A percentile compares a stretch with the other conserved stretches of the same genome.
Conservation (phyloP, 345 rosid genomes). For the Pelargonium nanum region DNA sequence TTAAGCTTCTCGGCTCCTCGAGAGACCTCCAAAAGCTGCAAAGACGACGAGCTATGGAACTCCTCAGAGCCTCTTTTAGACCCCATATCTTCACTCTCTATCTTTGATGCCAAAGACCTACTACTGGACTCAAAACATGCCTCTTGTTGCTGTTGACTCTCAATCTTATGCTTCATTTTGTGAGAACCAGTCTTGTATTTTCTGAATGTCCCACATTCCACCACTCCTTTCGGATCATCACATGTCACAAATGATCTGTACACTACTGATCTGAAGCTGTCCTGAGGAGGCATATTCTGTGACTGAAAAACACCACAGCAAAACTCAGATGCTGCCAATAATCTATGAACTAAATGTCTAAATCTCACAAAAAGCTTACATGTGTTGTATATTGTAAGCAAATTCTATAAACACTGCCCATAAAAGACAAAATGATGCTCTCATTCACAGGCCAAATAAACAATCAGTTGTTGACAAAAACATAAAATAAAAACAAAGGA, state of each 20-base stretch:
- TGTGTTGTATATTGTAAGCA: background rate
- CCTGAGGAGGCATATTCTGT: constrained; percentile 65
- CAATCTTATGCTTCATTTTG: constrained; percentile 33
- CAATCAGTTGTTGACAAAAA: background rate
- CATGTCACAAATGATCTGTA: constrained; percentile 81
- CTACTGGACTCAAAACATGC: too few species aligned
- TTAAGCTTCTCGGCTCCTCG: constrained; percentile 79
- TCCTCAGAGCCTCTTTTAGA: constrained; percentile 17
- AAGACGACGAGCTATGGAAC: constrained; percentile 22
- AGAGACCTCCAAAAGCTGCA: constrained; percentile 69
- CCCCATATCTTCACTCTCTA: constrained; percentile 20
- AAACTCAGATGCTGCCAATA: constrained; percentile 17
- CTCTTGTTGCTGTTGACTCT: constrained; percentile 11
- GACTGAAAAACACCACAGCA: constrained; percentile 6
- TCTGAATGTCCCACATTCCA: constrained; percentile 66
- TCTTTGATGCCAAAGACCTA: constrained; percentile 11
- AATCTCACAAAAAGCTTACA: background rate
- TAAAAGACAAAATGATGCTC: background rate
- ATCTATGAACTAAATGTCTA: constrained; percentile 1
- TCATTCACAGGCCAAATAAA: background rate
- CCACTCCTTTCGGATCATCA: constrained; percentile 79
- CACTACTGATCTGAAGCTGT: constrained; percentile 41
- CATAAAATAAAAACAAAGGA: background rate
- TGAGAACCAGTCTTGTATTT: constrained; percentile 34
- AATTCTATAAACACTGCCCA: background rate